These are phyloP conservation scores for Quercus suber DNA, from an alignment of 306 rosid genomes.

Conservation along the genomic window DNA sequence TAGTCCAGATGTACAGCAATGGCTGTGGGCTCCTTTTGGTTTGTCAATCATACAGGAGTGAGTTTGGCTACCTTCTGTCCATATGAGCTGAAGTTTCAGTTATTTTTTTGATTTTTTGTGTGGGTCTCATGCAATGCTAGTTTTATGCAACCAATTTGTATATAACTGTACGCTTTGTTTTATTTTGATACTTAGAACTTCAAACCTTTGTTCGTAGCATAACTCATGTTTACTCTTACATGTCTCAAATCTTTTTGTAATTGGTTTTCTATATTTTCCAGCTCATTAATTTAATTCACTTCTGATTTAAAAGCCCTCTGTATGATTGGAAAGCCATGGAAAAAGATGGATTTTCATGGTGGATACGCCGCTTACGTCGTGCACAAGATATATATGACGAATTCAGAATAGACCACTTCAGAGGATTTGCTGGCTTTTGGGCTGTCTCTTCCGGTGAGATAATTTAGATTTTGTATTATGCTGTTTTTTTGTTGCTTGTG, in stretches of 20 bases:
- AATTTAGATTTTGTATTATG: slow-evolving; percentile 21
- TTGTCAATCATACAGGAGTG: background rate
- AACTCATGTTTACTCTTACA: background rate
- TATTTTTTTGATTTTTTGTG: background rate
- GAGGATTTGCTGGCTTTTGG: slow-evolving; percentile 96
- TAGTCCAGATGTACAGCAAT: background rate
- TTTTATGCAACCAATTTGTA: background rate
- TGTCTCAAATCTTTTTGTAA: background rate
- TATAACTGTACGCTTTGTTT: background rate
- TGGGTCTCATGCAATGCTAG: background rate
- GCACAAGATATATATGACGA: slow-evolving; percentile 81
- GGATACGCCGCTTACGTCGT: slow-evolving; percentile 78
- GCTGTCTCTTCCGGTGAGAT: slow-evolving; percentile 89
- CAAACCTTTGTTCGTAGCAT: background rate
- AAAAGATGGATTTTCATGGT: slow-evolving; percentile 91
- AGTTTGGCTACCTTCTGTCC: too few species aligned
- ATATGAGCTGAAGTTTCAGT: too few species aligned
- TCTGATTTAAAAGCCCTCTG: slow-evolving; percentile 65
- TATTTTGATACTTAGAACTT: background rate
- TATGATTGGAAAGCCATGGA: slow-evolving; percentile 98
- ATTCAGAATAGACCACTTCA: slow-evolving; percentile 92
- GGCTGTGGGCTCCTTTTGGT: background rate
- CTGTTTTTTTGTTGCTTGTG: slow-evolving; percentile 8
- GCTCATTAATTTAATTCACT: slow-evolving; percentile 25
- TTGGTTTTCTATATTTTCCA: slow-evolving; percentile 8